phyloP scores from a whole-genome alignment of 2,329 filamentous ascomycete species.

The Hortaea sp. region DNA sequence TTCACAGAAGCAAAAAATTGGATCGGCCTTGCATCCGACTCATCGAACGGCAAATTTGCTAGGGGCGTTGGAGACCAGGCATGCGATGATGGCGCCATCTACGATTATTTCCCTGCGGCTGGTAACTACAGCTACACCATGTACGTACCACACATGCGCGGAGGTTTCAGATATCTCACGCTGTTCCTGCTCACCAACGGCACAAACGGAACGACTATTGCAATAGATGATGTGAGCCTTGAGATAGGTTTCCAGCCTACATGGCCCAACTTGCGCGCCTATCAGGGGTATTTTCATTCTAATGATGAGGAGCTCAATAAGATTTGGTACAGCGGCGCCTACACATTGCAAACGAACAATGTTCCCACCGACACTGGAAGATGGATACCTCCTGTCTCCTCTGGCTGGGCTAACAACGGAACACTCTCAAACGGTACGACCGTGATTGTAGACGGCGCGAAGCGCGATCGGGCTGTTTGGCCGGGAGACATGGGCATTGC shows the following conservation, averaged over 20 bases:
- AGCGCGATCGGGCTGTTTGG: conserved; percentile 31
- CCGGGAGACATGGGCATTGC: conserved; percentile 44
- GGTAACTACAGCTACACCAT: conserved; percentile 31
- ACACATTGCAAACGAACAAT: conserved; percentile 29
- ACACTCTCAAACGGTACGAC: conserved; percentile 24
- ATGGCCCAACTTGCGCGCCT: conserved; percentile 34
- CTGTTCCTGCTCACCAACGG: conserved; percentile 32
- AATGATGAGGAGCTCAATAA: conserved; percentile 39
- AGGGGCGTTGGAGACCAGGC: conserved; percentile 11
- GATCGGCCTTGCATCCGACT: conserved; percentile 34
- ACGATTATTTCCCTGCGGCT: conserved; percentile 29
- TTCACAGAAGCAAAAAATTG: conserved; percentile 35
- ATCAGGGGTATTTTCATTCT: conserved; percentile 27
- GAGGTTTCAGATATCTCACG: conserved; percentile 46
- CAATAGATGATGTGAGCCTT: conserved; percentile 29
- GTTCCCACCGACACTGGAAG: conserved; percentile 26
- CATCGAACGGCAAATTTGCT: conserved; percentile 31
- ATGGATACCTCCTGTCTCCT: conserved; percentile 12
- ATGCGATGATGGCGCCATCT: conserved; percentile 36
- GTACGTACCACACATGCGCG: conserved; percentile 37
- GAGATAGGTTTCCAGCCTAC: conserved; percentile 42
- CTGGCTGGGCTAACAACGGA: conserved; percentile 27
- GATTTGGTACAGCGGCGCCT: conserved; percentile 46
- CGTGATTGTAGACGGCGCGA: conserved; percentile 31
- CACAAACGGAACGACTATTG: conserved; percentile 22